These are phyloP conservation scores for Trichosporon ovoides DNA, from an alignment of 1,284 basidiomycete genomes.

Conservation along the genomic window DNA sequence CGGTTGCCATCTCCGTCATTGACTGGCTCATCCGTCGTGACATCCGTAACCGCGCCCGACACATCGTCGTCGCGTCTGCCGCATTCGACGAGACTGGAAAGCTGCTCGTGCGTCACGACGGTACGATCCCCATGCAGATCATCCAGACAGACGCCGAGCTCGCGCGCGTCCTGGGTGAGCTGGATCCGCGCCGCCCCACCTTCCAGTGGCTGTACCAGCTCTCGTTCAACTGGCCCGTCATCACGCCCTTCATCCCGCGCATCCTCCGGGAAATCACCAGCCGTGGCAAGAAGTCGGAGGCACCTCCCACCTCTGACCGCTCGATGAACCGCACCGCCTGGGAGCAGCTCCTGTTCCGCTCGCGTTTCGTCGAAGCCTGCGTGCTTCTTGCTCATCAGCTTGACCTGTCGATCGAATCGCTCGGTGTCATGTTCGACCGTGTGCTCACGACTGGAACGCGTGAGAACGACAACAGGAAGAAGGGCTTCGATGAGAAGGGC, in stretches of 20 bases:
- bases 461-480: slow-evolving; percentile 19
- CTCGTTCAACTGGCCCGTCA: slow-evolving; percentile 53
- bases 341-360: slow-evolving; percentile 48
- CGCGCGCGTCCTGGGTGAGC: slow-evolving; percentile 49
- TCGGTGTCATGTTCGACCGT: slow-evolving; percentile 61
- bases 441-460: slow-evolving; percentile 51
- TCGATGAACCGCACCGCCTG: slow-evolving; percentile 24
- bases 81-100: slow-evolving; percentile 52
- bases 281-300: slow-evolving; percentile 26
- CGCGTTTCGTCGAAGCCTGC: slow-evolving; percentile 52
- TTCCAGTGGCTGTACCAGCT: slow-evolving; percentile 55
- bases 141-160: slow-evolving; percentile 52
- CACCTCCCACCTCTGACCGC: slow-evolving; percentile 25
- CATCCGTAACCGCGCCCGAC: slow-evolving; percentile 48
- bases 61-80: slow-evolving; percentile 52
- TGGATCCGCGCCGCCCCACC: slow-evolving; percentile 51
- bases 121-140: slow-evolving; percentile 52
- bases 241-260: slow-evolving; percentile 50
- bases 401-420: slow-evolving; percentile 51
- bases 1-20: slow-evolving; percentile 46
- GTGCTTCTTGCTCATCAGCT: slow-evolving; percentile 50
- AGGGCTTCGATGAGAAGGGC: slow-evolving; percentile 23
- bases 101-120: slow-evolving; percentile 52
- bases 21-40: slow-evolving; percentile 47
- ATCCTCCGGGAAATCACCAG: slow-evolving; percentile 40